Evolutionary conservation across 306 rosid species (phyloP).

Genomic region (Prunus kanzakura): DNA sequence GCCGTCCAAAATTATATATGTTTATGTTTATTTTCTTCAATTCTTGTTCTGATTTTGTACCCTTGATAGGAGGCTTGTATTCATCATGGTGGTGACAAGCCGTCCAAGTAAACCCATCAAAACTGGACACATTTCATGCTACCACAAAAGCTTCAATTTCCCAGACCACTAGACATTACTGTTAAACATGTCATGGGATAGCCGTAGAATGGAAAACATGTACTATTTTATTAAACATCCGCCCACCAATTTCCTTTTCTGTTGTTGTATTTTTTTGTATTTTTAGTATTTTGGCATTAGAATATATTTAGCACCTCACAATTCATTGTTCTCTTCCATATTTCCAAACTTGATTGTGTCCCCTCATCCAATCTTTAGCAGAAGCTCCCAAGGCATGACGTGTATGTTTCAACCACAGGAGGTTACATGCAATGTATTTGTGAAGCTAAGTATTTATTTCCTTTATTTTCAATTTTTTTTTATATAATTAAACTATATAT

Average conservation of each 20-base stretch:
- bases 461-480: neutral
- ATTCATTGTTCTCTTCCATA: neutral
- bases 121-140: neutral
- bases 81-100: neutral
- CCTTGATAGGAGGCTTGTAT: neutral
- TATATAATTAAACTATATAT: neutral
- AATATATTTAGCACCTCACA: neutral
- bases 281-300: neutral
- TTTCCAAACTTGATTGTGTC: constrained; percentile 8
- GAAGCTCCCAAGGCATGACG: neutral
- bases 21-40: neutral
- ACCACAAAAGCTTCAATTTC: neutral
- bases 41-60: neutral
- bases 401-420: neutral
- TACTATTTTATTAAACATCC: neutral
- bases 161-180: no score
- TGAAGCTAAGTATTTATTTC: neutral
- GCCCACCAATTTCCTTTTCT: neutral
- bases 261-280: no score
- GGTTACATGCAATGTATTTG: neutral
- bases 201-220: neutral
- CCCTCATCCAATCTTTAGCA: neutral
- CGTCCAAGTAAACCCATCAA: neutral
- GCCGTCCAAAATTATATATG: neutral
- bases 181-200: neutral